Conservation (phyloP, 164 flowering plant genomes). For the Magnolia officinalis region DNA sequence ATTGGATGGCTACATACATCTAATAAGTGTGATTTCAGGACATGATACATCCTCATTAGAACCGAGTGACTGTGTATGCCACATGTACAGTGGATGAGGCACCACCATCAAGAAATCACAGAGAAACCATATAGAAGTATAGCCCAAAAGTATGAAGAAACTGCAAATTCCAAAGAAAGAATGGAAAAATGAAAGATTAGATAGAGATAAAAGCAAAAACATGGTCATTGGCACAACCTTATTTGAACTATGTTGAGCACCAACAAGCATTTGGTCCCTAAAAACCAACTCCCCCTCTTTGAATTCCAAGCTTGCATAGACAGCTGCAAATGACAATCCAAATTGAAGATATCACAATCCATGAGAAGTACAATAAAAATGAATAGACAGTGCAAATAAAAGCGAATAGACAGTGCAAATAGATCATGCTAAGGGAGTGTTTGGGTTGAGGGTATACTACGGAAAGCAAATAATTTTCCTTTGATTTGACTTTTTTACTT, state of each 20-base stretch:
- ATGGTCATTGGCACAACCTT: slow-evolving; percentile 44
- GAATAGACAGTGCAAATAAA: neutral
- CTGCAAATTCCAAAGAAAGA: neutral
- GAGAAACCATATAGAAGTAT: neutral
- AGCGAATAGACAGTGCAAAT: neutral
- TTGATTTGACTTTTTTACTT: neutral
- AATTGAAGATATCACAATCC: neutral
- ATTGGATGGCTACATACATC: no score
- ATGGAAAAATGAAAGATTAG: neutral
- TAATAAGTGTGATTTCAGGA: no score
- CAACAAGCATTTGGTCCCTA: slow-evolving; percentile 86
- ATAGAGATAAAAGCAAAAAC: neutral
- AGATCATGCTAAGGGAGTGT: neutral
- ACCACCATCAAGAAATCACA: neutral
- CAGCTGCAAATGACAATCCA: slow-evolving; percentile 39
- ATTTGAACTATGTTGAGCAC: slow-evolving; percentile 78
- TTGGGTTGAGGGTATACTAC: neutral
- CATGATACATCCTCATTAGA: no score
- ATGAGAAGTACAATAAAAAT: neutral
- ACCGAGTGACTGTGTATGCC: neutral
- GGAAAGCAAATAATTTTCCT: neutral
- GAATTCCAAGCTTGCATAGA: slow-evolving; percentile 58
- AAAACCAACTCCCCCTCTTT: slow-evolving; percentile 71
- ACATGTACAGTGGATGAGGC: neutral
- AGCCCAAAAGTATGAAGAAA: neutral